Base-by-base conservation (phyloP, 2,329 filamentous ascomycete species). In the Colletotrichum sp. region DNA sequence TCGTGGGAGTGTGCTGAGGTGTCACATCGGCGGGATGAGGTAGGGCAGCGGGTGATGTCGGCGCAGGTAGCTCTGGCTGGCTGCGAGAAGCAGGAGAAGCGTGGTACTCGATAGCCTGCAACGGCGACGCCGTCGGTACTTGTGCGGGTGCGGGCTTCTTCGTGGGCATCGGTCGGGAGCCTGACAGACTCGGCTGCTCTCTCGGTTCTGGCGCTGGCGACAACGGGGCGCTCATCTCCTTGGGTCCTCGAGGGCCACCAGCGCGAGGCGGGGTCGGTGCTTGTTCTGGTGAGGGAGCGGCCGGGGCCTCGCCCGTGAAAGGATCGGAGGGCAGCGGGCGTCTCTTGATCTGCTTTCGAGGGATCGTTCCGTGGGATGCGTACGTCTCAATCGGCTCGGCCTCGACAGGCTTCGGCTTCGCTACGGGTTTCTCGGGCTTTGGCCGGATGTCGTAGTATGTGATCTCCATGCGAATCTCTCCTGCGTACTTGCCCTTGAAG, bases 401-500 rank as follows among this genome's bases (percentile, higher is more conserved):
- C 18, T 76, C 73, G 65, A 84, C 79, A 57, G 84, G 82, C 80
- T 86, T 91, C 75, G 90, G 86, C 82, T 91, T 93, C 76, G 91
- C 89, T 9, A 86, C 86, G 2, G 89, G 86, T 85, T 94, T 96
- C 76, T 98, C 95, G 15, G 90, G 90, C 85, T 97, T 97, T 24
- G 95, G 94, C 30, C 96, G 91, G 72, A 91, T 93, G 84, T 99
- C 97, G 88, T 99, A 99, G 86, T 94, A 99, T 57, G 97, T 99
- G 85, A 98, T 93, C 86, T 99, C 97, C 78, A 99, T 93, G 79
- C 96, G 92, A 78, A 99, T 93, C 84, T 99, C 96, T 71, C 97
- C 97, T 8, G 97, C 96, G 81, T 99, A 99, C 88, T 98, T 98
- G 78, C 96, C 96, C 82, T 93, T 95, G 89, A 92, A 99, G 78